These are phyloP conservation scores for Venturia carpophila DNA, from an alignment of 2,329 filamentous ascomycete species.

Conservation along the genomic window DNA sequence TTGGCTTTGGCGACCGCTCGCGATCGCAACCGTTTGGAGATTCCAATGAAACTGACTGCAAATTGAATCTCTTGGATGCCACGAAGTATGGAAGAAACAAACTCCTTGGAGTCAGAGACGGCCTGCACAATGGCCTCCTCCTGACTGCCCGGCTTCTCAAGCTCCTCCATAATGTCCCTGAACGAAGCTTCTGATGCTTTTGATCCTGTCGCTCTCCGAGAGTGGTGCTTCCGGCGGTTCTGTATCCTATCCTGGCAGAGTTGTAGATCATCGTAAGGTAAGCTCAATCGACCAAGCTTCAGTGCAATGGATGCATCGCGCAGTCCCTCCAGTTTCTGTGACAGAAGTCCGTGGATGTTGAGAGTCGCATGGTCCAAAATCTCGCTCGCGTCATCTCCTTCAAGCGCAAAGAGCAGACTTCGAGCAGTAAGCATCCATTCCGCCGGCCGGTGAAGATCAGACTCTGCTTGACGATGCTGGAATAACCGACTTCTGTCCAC, in stretches of 20 bases:
- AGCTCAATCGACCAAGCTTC: conserved; percentile 81
- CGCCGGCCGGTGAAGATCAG: conserved; percentile 61
- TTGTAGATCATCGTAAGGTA: conserved; percentile 81
- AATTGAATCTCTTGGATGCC: conserved; percentile 97
- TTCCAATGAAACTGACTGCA: conserved; percentile 79
- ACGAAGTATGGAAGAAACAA: conserved; percentile 78
- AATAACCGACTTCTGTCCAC: conserved; percentile 86
- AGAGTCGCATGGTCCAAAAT: conserved; percentile 79
- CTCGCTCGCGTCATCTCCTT: conserved; percentile 77
- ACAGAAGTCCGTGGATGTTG: conserved; percentile 85
- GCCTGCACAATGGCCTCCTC: conserved; percentile 67
- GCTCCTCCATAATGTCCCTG: conserved; percentile 65
- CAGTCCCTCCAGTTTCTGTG: conserved; percentile 76
- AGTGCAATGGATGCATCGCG: conserved; percentile 83
- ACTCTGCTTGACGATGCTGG: conserved; percentile 62
- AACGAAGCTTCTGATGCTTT: conserved; percentile 53
- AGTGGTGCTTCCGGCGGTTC: conserved; percentile 30
- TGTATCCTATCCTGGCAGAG: conserved; percentile 53
- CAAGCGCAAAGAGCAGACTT: conserved; percentile 80
- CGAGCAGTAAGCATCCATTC: conserved; percentile 88
- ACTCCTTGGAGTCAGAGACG: conserved; percentile 87
- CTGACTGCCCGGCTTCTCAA: conserved; percentile 58
- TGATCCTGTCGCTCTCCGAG: conserved; percentile 23
- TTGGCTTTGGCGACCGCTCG: conserved; percentile 36
- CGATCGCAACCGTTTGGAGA: conserved; percentile 70